These are phyloP conservation scores for Russula vinacea DNA, from an alignment of 768 basidiomycete genomes.

Conservation along the genomic window DNA sequence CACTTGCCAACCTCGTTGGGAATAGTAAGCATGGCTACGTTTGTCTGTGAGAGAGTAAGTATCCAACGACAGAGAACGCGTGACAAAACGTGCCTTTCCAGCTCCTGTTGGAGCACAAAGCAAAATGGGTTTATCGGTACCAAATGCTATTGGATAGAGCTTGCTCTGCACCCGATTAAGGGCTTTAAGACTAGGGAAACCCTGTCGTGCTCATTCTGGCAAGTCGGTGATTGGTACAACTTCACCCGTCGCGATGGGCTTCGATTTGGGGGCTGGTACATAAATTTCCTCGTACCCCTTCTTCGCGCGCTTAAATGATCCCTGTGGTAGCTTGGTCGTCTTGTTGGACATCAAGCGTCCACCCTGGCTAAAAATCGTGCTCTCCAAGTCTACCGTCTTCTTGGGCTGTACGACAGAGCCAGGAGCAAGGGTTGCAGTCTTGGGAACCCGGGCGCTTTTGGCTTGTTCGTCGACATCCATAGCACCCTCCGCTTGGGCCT, in stretches of 20 bases:
- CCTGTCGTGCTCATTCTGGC: constrained; percentile 83
- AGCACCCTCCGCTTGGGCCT: constrained; percentile 49
- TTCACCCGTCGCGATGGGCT: constrained; percentile 58
- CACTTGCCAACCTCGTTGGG: too few relatives aligned
- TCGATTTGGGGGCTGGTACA: too few relatives aligned
- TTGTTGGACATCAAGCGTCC: too few relatives aligned
- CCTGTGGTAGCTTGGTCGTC: too few relatives aligned
- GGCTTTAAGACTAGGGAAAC: constrained; percentile 73
- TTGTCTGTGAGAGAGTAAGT: constrained; percentile 60
- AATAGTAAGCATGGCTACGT: constrained; percentile 69
- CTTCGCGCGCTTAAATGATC: too few relatives aligned
- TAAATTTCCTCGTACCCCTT: too few relatives aligned
- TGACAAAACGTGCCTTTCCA: constrained; percentile 69
- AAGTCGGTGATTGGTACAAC: constrained; percentile 67
- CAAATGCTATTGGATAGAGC: constrained; percentile 84
- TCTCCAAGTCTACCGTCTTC: constrained; percentile 89
- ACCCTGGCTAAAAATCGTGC: constrained; percentile 94
- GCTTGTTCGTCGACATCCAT: constrained; percentile 77
- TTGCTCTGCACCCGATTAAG: constrained; percentile 94
- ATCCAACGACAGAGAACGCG: constrained; percentile 11
- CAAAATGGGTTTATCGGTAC: constrained; percentile 82
- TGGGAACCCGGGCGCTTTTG: constrained; percentile 52
- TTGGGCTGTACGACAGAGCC: too few relatives aligned
- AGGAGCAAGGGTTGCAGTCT: constrained; percentile 82
- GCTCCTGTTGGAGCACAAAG: constrained; percentile 98